A percentile compares a stretch with the other conserved stretches of the same genome.
Conservation (phyloP, 2,329 filamentous ascomycete genomes). For the Aspergillus melleus region DNA sequence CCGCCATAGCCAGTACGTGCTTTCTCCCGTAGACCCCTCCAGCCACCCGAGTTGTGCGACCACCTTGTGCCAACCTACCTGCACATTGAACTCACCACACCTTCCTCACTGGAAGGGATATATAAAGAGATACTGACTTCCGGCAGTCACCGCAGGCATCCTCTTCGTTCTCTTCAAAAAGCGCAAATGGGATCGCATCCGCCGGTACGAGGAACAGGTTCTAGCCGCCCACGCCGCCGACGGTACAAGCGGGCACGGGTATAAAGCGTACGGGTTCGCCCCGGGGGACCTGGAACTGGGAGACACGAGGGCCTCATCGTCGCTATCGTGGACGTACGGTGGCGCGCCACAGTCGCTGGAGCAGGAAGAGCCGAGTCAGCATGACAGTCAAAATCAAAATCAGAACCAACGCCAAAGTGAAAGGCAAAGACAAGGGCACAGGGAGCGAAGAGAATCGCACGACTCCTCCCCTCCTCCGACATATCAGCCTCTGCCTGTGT, state of each 20-base stretch:
- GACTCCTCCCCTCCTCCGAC: conserved; percentile 24
- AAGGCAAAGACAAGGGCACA: conserved; percentile 17
- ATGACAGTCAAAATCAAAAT: not conserved
- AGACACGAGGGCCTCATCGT: conserved; percentile 10
- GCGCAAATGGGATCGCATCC: conserved; percentile 23
- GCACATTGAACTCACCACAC: too few species aligned
- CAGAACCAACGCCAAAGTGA: conserved; percentile 13
- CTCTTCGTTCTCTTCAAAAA: conserved; percentile 27
- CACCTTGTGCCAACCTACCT: not conserved
- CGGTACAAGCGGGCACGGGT: not conserved
- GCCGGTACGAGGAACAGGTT: conserved; percentile 20
- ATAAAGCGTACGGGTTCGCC: not conserved
- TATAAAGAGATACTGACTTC: not conserved
- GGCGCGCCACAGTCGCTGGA: not conserved
- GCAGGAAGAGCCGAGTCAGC: not conserved
- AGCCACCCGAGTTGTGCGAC: not conserved
- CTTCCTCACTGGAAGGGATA: too few species aligned
- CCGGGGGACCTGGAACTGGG: conserved; percentile 9
- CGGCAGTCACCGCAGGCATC: conserved; percentile 26
- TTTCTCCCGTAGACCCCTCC: not conserved
- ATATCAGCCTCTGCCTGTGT: conserved; percentile 31
- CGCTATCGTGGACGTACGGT: conserved; percentile 5
- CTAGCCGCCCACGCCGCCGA: conserved; percentile 11
- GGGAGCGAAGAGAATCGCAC: conserved; percentile 10
- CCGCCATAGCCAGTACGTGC: conserved; percentile 26